A percentile compares a stretch with the other conserved stretches of the same genome.
Conservation (phyloP, 2,329 filamentous ascomycete genomes). For the Venturia nashicola region DNA sequence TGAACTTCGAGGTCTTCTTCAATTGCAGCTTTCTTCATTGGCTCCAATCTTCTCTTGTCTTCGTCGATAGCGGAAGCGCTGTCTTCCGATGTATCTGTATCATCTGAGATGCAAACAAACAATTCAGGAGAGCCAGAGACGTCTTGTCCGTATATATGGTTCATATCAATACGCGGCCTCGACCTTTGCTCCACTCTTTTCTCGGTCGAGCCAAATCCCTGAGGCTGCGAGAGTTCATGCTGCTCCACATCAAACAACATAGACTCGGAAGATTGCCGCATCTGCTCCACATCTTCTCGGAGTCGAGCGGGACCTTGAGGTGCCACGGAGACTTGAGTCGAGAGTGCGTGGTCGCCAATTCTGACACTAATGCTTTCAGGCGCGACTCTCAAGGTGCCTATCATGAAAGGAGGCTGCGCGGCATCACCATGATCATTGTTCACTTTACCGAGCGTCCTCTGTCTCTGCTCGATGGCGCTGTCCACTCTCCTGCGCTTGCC, state of each 20-base stretch:
- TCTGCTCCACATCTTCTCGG: neutral
- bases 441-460: neutral
- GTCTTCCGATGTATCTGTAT: neutral
- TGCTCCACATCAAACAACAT: conserved; percentile 24
- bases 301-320: neutral
- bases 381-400: neutral
- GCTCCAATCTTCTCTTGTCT: neutral
- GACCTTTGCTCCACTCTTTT: neutral
- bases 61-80: neutral
- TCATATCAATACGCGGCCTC: neutral
- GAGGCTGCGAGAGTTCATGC: neutral
- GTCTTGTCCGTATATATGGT: neutral
- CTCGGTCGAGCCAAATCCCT: neutral
- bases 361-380: conserved; percentile 21
- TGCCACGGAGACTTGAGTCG: conserved; percentile 13
- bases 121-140: neutral
- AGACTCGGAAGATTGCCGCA: conserved; percentile 18
- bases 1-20: neutral
- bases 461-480: conserved; percentile 2
- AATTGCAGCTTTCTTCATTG: neutral
- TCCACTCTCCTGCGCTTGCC: conserved; percentile 22
- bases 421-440: neutral
- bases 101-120: neutral
- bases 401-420: neutral
- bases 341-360: conserved; percentile 24